phyloP scores from a whole-genome alignment of 345 rosid genomes.

The Ceriops zippeliana region DNA sequence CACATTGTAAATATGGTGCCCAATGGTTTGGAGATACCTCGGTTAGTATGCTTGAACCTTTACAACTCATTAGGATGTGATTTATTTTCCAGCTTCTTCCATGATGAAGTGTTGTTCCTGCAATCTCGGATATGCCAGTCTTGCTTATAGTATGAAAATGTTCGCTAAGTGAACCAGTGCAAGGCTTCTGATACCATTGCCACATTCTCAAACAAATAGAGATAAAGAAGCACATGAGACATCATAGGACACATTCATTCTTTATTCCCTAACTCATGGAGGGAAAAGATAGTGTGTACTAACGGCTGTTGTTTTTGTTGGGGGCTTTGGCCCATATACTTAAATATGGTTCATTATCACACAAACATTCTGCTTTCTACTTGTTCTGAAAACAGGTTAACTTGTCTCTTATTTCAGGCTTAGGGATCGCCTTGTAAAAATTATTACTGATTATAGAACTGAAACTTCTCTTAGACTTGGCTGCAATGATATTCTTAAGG shows the following conservation, averaged over 20 bases:
- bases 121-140: neutral
- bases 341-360: no score
- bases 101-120: neutral
- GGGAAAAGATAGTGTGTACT: no score
- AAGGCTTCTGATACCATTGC: no score
- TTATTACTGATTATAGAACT: constrained; percentile 93
- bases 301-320: no score
- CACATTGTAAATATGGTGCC: constrained; percentile 97
- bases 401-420: constrained; percentile 45
- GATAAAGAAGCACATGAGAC: no score
- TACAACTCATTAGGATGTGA: neutral
- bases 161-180: no score
- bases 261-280: no score
- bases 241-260: no score
- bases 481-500: constrained; percentile 97
- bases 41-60: constrained; percentile 47
- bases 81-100: neutral
- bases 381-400: neutral
- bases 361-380: no score
- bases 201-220: no score
- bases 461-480: constrained; percentile 98
- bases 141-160: no score
- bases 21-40: constrained; percentile 96
- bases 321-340: no score
- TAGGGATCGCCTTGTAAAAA: constrained; percentile 89